phyloP scores from a whole-genome alignment of 805 yeast species.

The Lachancea thermotolerans region DNA sequence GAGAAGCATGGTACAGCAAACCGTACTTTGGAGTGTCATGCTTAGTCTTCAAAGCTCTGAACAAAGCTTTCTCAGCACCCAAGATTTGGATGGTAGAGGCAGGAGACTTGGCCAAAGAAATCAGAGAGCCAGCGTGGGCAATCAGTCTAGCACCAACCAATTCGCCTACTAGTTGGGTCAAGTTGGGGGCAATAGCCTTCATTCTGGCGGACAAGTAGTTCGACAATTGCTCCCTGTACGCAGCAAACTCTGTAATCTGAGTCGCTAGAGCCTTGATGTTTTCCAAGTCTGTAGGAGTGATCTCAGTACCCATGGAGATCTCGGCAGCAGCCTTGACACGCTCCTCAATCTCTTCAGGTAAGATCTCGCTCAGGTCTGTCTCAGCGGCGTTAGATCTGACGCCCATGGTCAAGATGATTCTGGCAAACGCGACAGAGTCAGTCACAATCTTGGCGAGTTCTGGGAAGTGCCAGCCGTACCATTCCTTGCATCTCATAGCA shows the following conservation, averaged over 20 bases:
- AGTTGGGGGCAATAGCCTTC: conserved; percentile 98
- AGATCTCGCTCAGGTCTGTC: conserved; percentile 80
- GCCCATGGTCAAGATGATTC: conserved; percentile 91
- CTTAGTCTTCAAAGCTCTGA: conserved; percentile 97
- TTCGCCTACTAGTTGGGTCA: conserved; percentile 94
- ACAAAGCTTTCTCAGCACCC: conserved; percentile 98
- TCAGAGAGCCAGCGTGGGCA: conserved; percentile 93
- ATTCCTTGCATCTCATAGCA: conserved; percentile 98
- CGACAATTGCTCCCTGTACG: conserved; percentile 92
- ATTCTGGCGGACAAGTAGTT: conserved; percentile 88
- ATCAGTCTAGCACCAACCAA: conserved; percentile 97
- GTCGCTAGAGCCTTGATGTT: conserved; percentile 90
- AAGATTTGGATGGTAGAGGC: conserved; percentile 97
- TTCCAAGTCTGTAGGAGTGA: conserved; percentile 80
- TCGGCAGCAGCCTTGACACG: conserved; percentile 95
- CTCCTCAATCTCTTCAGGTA: conserved; percentile 90
- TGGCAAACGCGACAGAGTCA: conserved; percentile 94
- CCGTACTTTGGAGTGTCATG: conserved; percentile 99
- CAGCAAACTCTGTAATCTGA: conserved; percentile 92
- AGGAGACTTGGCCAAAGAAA: conserved; percentile 94
- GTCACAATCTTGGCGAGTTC: conserved; percentile 95
- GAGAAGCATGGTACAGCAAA: conserved; percentile 90
- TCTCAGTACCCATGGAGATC: conserved; percentile 99
- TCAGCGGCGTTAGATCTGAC: conserved; percentile 84
- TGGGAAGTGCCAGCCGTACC: conserved; percentile 99